Evolutionary conservation across 2,329 filamentous ascomycete species (phyloP), one percentile per base, ranked within the genome.

Genomic region (Pseudophaeomoniella oleicola): DNA sequence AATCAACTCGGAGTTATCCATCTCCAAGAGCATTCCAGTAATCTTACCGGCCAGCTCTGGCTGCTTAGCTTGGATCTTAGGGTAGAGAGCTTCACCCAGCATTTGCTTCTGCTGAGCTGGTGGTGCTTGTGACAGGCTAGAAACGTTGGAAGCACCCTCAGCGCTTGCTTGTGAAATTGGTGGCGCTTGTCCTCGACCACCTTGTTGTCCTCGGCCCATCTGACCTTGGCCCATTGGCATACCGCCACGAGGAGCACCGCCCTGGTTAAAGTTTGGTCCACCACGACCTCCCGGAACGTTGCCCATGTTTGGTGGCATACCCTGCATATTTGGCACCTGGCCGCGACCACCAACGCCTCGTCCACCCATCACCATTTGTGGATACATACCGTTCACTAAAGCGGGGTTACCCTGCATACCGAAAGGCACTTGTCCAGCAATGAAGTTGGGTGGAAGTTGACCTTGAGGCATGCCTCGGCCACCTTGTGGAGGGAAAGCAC

Each of bases 21-120:
- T 98, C 75, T 98, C 90, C 52, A 98, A 67, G 53, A 98, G 81
- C 90, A 98, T 98, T 66, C 90, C 90, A 43, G 90, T 98, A 62
- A 98, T 96, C 79, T 98, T 98, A 58, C 90, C 90, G 44, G 90
- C 90, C 54, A 98, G 72, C 53, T 94, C 87, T 42, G 86, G 82
- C 69, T 98, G 90, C 64, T 94, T 79, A 49, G 75, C 77, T 62
- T 87, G 78, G 54, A 98, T 96, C 81, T 96, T 98, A 57, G 90
- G 90, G 74, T 96, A 98, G 51, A 98, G 81, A 50, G 85, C 79
- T 68, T 98, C 90, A 60, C 90, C 90, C 38, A 98, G 78, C 63
- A 96, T 84, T 72, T 98, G 90, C 78, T 98, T 98, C 72, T 96
- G 90, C 67, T 93, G 84, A 34, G 72, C 70, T 29, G 80, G 72